Evolutionary conservation across 345 rosid species (phyloP), one percentile per base, ranked within the genome.

Genomic region (Boechera divaricarpa): DNA sequence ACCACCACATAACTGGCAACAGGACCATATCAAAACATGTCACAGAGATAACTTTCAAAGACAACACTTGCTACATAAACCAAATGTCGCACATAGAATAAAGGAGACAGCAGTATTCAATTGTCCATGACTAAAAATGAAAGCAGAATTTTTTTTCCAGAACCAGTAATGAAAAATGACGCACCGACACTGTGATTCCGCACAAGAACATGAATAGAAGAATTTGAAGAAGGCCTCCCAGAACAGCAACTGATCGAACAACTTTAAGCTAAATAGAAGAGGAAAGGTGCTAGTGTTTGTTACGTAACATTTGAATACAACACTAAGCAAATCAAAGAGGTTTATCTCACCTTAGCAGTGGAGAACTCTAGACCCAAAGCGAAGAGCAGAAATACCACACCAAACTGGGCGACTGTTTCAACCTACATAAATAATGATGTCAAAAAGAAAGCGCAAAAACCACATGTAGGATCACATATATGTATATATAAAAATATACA

Each of bases 341-440:
- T 70, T 55, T 42, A 72, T 67, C 78, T 42, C n/a, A 91, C 98
- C 87, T 91, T 93, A 41, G 92, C 65, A 6, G 90, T 76, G 26
- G 98, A 91, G 80, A 93, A 93, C 83, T 94, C 98, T 70, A 94
- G 82, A 72, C 98, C 97, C 79, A 91, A 75, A 24, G 97, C 98
- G 68, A 94, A 94, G 78, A 93, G 94, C 78, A 94, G 89, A 80
- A 91, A 90, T 75, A 94, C 77, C 51, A 93, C 98, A 75, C 98
- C 98, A 80, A 94, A 94, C 79, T 94, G 98, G 70, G 97, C 98
- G 52, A 90, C 98, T 10, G 98, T 94, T 86, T 91, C 98, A 78
- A 94, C 96, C 98, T 93, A 66, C 42, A 75, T 38, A 15, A 6
- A 41, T 41, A 44, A 38, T 13, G 41, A 44, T 63, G 76, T 63